Evolutionary conservation across 495 filamentous ascomycete genomes (phyloP).

Genomic region (Cenococcum geophilum): DNA sequence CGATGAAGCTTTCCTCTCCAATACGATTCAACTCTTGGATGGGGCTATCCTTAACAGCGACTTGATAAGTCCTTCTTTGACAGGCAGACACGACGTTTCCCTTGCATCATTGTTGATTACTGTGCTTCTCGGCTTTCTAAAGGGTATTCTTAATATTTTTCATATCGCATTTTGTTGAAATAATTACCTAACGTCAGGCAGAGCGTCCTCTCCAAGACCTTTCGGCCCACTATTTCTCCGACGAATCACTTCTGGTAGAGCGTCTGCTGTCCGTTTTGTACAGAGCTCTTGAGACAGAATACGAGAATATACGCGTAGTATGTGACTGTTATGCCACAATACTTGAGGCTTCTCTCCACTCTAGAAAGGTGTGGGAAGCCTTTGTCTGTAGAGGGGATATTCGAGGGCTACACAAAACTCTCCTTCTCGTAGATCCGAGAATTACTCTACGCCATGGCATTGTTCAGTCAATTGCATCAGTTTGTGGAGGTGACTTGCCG

Average conservation of each 20-base stretch:
- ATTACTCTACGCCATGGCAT: slow-evolving; percentile 38
- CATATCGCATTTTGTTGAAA: not conserved
- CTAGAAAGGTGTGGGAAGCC: slow-evolving; percentile 51
- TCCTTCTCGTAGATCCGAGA: slow-evolving; percentile 41
- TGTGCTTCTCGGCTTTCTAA: slow-evolving; percentile 36
- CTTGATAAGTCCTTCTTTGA: slow-evolving; percentile 20
- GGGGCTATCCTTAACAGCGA: slow-evolving; percentile 16
- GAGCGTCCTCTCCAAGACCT: slow-evolving; percentile 29
- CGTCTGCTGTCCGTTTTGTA: slow-evolving; percentile 14
- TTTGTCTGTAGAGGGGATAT: slow-evolving; percentile 48
- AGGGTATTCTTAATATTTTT: slow-evolving; percentile 29
- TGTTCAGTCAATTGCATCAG: slow-evolving; percentile 36
- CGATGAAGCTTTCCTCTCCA: slow-evolving; percentile 23
- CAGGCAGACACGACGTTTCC: slow-evolving; percentile 12
- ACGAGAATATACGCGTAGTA: slow-evolving; percentile 34
- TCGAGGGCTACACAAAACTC: slow-evolving; percentile 37
- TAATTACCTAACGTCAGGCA: slow-evolving; percentile 26
- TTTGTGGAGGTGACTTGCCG: slow-evolving; percentile 24
- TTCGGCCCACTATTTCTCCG: slow-evolving; percentile 28
- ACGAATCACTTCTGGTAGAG: slow-evolving; percentile 27
- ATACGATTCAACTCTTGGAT: slow-evolving; percentile 17
- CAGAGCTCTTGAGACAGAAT: not conserved
- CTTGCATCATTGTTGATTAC: slow-evolving; percentile 16
- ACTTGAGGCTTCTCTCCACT: slow-evolving; percentile 58
- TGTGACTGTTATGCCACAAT: slow-evolving; percentile 55